These are phyloP conservation scores for Asterionellopsis glacialis DNA, from an alignment of 108 stramenopile genomes.

Conservation along the genomic window DNA sequence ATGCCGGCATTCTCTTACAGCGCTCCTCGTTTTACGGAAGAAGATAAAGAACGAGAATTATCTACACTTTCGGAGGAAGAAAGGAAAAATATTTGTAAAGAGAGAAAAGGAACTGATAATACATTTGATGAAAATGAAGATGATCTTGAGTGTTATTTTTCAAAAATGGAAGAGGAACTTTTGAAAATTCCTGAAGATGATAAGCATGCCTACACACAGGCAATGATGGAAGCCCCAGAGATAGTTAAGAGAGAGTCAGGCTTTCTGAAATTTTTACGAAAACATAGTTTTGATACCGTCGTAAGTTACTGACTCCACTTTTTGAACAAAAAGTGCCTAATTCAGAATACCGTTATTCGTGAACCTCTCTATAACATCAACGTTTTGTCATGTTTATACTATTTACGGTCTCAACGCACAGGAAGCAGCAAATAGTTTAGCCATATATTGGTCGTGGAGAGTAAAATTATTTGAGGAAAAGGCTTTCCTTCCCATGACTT, in stretches of 20 bases:
- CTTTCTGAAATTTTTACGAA: slow-evolving; percentile 12
- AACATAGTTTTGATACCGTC: slow-evolving; percentile 8
- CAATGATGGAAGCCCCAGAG: slow-evolving; percentile 10
- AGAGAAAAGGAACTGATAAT: background rate
- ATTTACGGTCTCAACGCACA: no score
- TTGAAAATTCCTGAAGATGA: slow-evolving; percentile 4
- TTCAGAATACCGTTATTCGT: no score
- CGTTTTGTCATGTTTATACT: no score
- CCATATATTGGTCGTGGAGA: background rate
- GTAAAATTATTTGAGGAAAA: background rate
- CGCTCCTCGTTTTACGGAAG: slow-evolving; percentile 7
- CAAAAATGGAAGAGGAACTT: slow-evolving; percentile 8
- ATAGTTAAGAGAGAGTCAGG: slow-evolving; percentile 13
- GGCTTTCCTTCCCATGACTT: background rate
- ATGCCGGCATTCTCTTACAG: slow-evolving; percentile 15
- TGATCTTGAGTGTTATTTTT: background rate
- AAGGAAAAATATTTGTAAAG: background rate
- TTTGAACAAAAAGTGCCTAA: no score
- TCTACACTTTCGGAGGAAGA: background rate
- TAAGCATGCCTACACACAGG: slow-evolving; percentile 11
- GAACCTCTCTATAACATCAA: no score
- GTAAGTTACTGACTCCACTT: no score
- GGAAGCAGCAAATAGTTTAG: background rate
- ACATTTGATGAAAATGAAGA: no score
- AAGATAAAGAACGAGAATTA: slow-evolving; percentile 2